Evolutionary conservation across 2,329 filamentous ascomycete genomes (phyloP), one percentile per base, ranked within the genome.

Genomic region (Alternaria sp.): DNA sequence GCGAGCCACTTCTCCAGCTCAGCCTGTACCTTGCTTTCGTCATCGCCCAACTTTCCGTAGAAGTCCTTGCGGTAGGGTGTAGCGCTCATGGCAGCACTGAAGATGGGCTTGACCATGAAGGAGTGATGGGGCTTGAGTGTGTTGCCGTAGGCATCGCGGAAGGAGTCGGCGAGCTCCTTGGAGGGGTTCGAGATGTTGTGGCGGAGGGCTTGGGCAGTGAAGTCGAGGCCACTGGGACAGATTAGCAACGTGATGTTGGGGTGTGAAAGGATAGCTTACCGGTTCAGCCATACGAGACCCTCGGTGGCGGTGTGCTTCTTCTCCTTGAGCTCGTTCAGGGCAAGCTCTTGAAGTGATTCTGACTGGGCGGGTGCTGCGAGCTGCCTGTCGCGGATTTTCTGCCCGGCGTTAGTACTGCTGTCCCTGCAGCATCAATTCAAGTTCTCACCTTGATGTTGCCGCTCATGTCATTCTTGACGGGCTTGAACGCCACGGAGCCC

Each of bases 31-130:
- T 90, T 88, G 12, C 75, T 76, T 43, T 86, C 81, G 76, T 92
- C 87, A 19, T 85, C 83, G 40, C 92, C 93, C 46, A 99, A 85
- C 87, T 97, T 97, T 69, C 82, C 82, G 80, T 97, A 98, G 79
- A 99, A 98, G 81, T 95, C 92, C 80, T 92, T 93, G 72, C 95
- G 89, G 86, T 97, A 97, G 2, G 96, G 96, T 71, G 92, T 95
- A 17, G 93, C 94, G 72, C 88, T 88, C 93, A 99, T 97, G 79
- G 95, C 95, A 66, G 93, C 91, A 73, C 87, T 91, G 87, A 98
- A 98, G 78, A 97, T 86, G 65, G 93, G 93, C 87, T 97, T 97
- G 74, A 97, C 84, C 67, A 97, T 74, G 82, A 97, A 93, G 77
- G 86, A 89, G 86, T 99, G 96, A 85, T 97, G 90, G 25, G 91